phyloP scores from a whole-genome alignment of 176 grass and related monocot species.

The Lolium rigidum region DNA sequence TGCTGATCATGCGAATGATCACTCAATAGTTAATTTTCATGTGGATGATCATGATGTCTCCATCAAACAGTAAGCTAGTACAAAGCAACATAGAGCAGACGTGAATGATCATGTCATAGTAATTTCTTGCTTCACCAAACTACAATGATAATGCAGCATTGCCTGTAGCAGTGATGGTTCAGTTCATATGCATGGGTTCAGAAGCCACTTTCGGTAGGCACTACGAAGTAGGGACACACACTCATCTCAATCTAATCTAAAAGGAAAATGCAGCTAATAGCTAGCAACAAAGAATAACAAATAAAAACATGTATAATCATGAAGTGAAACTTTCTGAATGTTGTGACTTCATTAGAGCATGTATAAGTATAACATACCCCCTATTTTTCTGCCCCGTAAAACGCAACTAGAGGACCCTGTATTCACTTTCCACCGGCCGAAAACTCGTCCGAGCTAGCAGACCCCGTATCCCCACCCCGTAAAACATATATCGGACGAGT shows the following conservation, averaged over 20 bases:
- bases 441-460: too few species aligned
- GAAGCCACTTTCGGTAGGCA: constrained; percentile 48
- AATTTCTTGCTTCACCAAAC: constrained; percentile 3
- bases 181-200: constrained; percentile 40
- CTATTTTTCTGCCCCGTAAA: too few species aligned
- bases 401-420: too few species aligned
- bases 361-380: too few species aligned
- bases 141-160: constrained; percentile 26
- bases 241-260: constrained; percentile 12
- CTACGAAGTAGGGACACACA: not conserved
- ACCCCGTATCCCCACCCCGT: too few species aligned
- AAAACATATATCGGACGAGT: too few species aligned
- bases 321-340: not conserved
- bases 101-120: not conserved
- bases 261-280: not conserved
- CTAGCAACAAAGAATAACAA: not conserved
- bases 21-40: too few species aligned
- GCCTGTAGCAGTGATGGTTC: constrained; percentile 43
- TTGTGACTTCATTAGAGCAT: not conserved
- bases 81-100: not conserved
- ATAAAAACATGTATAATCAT: not conserved
- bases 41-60: too few species aligned
- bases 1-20: too few species aligned
- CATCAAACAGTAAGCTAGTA: not conserved
- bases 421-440: too few species aligned